Evolutionary conservation across 2,329 filamentous ascomycete genomes (phyloP).

Genomic region (Didymella pomorum): DNA sequence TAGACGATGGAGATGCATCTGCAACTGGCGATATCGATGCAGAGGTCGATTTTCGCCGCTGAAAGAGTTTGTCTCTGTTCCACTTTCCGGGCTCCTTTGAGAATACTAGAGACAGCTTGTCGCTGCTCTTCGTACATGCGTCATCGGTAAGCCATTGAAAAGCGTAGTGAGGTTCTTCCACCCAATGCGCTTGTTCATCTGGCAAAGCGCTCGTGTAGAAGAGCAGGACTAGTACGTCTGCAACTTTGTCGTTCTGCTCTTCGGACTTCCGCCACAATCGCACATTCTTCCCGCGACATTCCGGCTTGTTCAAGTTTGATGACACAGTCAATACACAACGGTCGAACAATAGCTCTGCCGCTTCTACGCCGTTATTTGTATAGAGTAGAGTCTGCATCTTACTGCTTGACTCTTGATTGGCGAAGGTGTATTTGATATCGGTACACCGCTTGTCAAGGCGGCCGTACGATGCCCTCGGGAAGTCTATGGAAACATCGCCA

Average conservation of each 20-base stretch:
- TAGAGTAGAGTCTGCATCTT: conserved; percentile 45
- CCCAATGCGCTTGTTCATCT: conserved; percentile 44
- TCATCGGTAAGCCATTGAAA: conserved; percentile 43
- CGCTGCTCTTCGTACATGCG: conserved; percentile 31
- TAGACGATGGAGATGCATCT: conserved; percentile 4
- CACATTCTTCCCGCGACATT: conserved; percentile 43
- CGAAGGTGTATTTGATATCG: conserved; percentile 43
- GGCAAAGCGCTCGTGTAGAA: conserved; percentile 42
- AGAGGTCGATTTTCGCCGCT: conserved; percentile 32
- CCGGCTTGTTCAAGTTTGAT: conserved; percentile 39
- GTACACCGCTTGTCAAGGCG: conserved; percentile 37
- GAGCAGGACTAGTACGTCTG: conserved; percentile 36
- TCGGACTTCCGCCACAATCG: conserved; percentile 40
- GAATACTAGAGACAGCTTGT: conserved; percentile 38
- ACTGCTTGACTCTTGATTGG: conserved; percentile 19
- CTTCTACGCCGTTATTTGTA: conserved; percentile 42
- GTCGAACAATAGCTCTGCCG: conserved; percentile 40
- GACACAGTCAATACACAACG: conserved; percentile 35
- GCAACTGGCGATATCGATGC: conserved; percentile 1
- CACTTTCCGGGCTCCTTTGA: conserved; percentile 42
- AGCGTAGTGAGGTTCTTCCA: conserved; percentile 45
- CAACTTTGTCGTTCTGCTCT: conserved; percentile 23
- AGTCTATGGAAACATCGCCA: conserved; percentile 42
- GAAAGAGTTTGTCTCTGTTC: conserved; percentile 37
- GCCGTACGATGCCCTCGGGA: conserved; percentile 39